Evolutionary conservation across 2,329 filamentous ascomycete genomes (phyloP).

Genomic region (Neurospora sp.): DNA sequence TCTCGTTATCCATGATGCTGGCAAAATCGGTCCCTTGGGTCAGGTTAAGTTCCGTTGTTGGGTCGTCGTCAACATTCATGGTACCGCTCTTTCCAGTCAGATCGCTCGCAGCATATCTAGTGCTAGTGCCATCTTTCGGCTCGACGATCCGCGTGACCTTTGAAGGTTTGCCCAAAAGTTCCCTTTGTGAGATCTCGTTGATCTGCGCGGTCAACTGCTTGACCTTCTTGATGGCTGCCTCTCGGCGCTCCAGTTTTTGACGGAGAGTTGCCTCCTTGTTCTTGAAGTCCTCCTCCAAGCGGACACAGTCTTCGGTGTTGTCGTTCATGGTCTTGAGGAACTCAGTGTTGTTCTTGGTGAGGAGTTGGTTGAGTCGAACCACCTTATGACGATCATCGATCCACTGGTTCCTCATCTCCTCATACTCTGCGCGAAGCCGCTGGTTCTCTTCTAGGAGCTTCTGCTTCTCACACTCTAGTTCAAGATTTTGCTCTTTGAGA

Average conservation of each 20-base stretch:
- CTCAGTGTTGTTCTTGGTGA: constrained; percentile 13
- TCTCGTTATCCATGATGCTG: constrained; percentile 22
- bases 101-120: constrained; percentile 21
- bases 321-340: constrained; percentile 13
- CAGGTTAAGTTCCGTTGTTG: constrained; percentile 26
- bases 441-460: constrained; percentile 33
- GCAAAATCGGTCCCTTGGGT: constrained; percentile 25
- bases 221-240: constrained; percentile 22
- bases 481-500: constrained; percentile 17
- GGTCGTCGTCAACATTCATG: constrained; percentile 27
- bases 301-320: constrained; percentile 16
- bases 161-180: constrained; percentile 19
- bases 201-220: constrained; percentile 18
- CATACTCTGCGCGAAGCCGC: constrained; percentile 36
- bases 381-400: constrained; percentile 22
- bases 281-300: constrained; percentile 17
- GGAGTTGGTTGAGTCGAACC: constrained; percentile 14
- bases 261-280: constrained; percentile 16
- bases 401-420: constrained; percentile 36
- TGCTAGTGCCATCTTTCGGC: constrained; percentile 13
- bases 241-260: constrained; percentile 21
- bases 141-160: constrained; percentile 26
- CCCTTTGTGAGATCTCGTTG: constrained; percentile 18
- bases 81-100: constrained; percentile 26
- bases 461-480: constrained; percentile 16